phyloP scores from a whole-genome alignment of 495 filamentous ascomycete species.

The Glutinoglossum americanum region DNA sequence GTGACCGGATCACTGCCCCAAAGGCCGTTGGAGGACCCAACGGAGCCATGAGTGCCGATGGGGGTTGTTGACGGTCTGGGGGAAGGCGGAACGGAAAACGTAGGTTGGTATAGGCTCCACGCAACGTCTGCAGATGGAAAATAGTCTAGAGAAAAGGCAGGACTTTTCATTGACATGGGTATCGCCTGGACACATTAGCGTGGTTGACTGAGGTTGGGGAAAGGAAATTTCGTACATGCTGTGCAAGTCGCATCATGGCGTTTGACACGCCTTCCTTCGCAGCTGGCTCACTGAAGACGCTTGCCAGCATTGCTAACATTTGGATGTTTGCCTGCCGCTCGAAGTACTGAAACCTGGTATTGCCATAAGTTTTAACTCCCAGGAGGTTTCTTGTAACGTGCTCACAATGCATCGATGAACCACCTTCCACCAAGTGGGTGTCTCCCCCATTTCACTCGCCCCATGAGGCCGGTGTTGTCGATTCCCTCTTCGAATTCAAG shows the following conservation, averaged over 20 bases:
- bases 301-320: slow-evolving; percentile 89
- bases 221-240: slow-evolving; percentile 3
- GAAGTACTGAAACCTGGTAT: slow-evolving; percentile 44
- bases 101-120: slow-evolving; percentile 24
- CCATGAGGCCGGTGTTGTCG: slow-evolving; percentile 15
- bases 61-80: slow-evolving; percentile 36
- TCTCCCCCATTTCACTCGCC: slow-evolving; percentile 63
- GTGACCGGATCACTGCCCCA: slow-evolving; percentile 27
- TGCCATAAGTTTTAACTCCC: not conserved
- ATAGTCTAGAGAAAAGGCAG: slow-evolving; percentile 44
- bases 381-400: not conserved
- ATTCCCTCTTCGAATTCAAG: slow-evolving; percentile 19
- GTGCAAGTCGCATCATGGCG: slow-evolving; percentile 11
- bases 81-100: slow-evolving; percentile 28
- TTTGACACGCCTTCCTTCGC: slow-evolving; percentile 12
- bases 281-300: slow-evolving; percentile 50
- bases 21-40: slow-evolving; percentile 30
- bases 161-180: slow-evolving; percentile 40
- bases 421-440: slow-evolving; percentile 57
- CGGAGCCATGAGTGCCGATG: slow-evolving; percentile 35
- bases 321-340: slow-evolving; percentile 64
- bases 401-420: slow-evolving; percentile 34
- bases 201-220: not conserved
- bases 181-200: slow-evolving; percentile 24
- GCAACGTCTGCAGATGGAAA: slow-evolving; percentile 38